Evolutionary conservation across 75 land plant species (phyloP), one percentile per base, ranked within the genome.

Genomic region (Cupressus sempervirens): DNA sequence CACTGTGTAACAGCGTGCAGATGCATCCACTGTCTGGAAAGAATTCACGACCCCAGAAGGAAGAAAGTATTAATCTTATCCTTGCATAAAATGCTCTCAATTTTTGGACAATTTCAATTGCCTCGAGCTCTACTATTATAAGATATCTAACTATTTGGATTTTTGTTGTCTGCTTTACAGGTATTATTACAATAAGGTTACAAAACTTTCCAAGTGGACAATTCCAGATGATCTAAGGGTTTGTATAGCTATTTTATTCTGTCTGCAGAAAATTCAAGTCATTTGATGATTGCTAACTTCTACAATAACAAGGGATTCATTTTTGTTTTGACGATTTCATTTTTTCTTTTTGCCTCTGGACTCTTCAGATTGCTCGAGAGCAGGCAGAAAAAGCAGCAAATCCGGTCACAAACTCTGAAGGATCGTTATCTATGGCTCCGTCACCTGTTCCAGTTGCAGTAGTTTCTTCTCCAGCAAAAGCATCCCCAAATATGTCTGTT

Each of bases 191-290:
- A 97, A 97, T 89, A 97, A 97, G 93, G 87, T 88, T 15, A 97
- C 98, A 20, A 96, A 96, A 85, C 92, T 93, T 85, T 96, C 99
- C 0, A 94, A 94, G 84, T 97, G 99, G 99, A 93, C 93, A 76
- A 96, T 97, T 46, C 99, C 99, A 70, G 98, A 97, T 15, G 99
- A 97, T 77, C 87, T 97, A 79, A 97, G 93, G 96, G 99, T 97
- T 72, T 75, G 32, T 86, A 76, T 18, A 16, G 41, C 7, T 88
- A 1, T 85, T 53, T 5, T 43, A 14, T 32, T 85, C 16, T 85
- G 32, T 45, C 45, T 45, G 26, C 29, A 83, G 56, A 9, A 16
- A 16, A n/a, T 83, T 85, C 35, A 9, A 48, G 38, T 45, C 16
- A 30, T 85, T 48, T 82, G 74, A 72, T 72, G 74, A 70, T 30